Conservation (phyloP, 306 rosid genomes). For the Glycyrrhiza uralensis region DNA sequence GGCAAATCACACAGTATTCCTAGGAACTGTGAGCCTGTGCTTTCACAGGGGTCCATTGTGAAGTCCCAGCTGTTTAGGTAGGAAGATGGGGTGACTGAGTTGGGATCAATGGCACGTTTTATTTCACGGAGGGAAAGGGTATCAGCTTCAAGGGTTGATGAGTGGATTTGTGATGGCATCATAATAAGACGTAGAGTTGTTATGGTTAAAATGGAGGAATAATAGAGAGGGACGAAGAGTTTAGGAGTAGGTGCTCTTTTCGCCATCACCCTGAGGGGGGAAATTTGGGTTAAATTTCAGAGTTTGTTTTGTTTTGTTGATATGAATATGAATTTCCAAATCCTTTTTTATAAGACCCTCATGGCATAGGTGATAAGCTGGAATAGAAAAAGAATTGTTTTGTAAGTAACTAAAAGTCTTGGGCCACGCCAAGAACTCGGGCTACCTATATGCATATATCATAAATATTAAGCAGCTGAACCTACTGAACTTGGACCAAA, state of each 20-base stretch:
- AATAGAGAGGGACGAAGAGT: background rate
- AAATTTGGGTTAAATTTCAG: background rate
- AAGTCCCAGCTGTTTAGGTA: slow-evolving; percentile 46
- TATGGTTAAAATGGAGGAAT: slow-evolving; percentile 14
- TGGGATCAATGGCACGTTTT: slow-evolving; percentile 41
- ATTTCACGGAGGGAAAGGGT: slow-evolving; percentile 28
- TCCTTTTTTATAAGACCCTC: slow-evolving; percentile 31
- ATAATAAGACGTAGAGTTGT: background rate
- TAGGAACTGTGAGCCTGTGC: slow-evolving; percentile 37
- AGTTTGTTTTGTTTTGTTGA: background rate
- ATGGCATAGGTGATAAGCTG: background rate
- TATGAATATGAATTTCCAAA: slow-evolving; percentile 21
- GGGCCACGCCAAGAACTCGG: slow-evolving; percentile 41
- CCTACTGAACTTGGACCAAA: slow-evolving; percentile 24
- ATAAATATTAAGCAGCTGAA: slow-evolving; percentile 24
- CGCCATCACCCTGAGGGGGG: slow-evolving; percentile 14
- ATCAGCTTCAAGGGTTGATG: slow-evolving; percentile 34
- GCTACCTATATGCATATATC: slow-evolving; percentile 19
- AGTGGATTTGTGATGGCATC: slow-evolving; percentile 12
- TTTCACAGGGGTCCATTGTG: slow-evolving; percentile 38
- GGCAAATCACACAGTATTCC: slow-evolving; percentile 47
- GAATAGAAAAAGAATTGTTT: background rate
- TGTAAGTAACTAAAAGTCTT: background rate
- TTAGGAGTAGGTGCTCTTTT: slow-evolving; percentile 3
- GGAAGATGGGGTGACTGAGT: slow-evolving; percentile 30